Evolutionary conservation across 352 stramenopile genomes (phyloP).

Genomic region (Phytophthora vignae): DNA sequence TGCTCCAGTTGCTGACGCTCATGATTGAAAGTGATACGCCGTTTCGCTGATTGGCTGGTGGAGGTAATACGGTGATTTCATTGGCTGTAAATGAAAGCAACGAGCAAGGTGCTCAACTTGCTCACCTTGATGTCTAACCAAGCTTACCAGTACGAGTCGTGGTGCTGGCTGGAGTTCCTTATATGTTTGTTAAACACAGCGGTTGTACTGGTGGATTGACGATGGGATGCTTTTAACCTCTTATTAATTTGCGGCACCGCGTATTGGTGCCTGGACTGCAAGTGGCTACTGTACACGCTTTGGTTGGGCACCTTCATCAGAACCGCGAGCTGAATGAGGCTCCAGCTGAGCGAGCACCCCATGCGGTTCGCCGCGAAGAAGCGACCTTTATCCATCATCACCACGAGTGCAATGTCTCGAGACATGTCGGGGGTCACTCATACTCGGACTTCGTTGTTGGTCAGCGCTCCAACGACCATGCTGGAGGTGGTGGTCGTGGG

Average conservation of each 20-base stretch:
- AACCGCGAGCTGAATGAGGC: too few relatives aligned
- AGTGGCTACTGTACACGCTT: neutral
- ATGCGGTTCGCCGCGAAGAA: neutral
- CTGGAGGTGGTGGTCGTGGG: neutral
- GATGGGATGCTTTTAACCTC: too few relatives aligned
- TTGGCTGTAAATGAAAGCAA: neutral
- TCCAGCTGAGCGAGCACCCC: neutral
- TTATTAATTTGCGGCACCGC: too few relatives aligned
- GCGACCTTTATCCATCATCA: neutral
- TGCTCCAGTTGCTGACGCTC: constrained; percentile 38
- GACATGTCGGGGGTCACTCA: neutral
- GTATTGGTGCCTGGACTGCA: neutral
- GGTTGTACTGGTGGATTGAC: too few relatives aligned
- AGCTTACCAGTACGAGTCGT: too few relatives aligned
- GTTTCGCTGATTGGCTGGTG: constrained; percentile 25
- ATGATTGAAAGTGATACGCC: constrained; percentile 22
- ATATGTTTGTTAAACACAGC: too few relatives aligned
- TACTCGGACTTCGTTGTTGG: neutral
- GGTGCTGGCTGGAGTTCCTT: too few relatives aligned
- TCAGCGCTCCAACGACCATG: too few relatives aligned
- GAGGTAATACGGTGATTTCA: neutral
- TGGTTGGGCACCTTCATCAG: too few relatives aligned
- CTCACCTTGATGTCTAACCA: too few relatives aligned
- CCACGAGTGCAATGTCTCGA: neutral
- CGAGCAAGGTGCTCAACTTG: too few relatives aligned